These are phyloP conservation scores for Glycyrrhiza uralensis DNA, from an alignment of 306 rosid genomes.

Conservation along the genomic window DNA sequence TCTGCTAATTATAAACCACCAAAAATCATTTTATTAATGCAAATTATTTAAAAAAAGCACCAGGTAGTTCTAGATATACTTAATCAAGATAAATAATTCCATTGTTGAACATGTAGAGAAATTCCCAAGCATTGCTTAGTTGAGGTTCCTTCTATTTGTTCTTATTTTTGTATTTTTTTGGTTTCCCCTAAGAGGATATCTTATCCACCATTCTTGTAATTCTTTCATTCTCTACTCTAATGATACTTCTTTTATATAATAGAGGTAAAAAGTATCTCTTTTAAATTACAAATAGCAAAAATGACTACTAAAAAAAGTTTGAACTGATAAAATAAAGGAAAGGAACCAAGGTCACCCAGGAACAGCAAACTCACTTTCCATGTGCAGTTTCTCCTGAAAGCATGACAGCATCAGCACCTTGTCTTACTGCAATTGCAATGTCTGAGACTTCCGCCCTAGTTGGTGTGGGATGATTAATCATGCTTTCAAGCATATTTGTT, in stretches of 20 bases:
- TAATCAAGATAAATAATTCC: background rate
- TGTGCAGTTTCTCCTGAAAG: constrained; percentile 99
- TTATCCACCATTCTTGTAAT: background rate
- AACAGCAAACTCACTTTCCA: constrained; percentile 72
- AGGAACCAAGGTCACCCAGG: constrained; percentile 17
- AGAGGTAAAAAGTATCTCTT: background rate
- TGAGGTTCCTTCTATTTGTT: background rate
- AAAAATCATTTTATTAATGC: background rate
- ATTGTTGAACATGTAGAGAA: background rate
- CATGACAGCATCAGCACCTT: constrained; percentile 96
- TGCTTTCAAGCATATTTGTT: constrained; percentile 98
- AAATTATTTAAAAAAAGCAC: background rate
- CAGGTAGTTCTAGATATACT: background rate
- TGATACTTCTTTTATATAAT: background rate
- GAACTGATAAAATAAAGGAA: background rate
- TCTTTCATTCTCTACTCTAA: constrained; percentile 5
- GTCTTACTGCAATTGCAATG: constrained; percentile 92
- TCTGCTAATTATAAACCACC: background rate
- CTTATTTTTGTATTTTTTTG: background rate
- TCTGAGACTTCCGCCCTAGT: constrained; percentile 98
- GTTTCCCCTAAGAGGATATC: background rate
- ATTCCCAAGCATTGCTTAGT: background rate
- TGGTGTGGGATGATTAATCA: constrained; percentile 94
- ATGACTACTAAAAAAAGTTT: background rate
- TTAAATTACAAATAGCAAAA: background rate